Base-by-base conservation (phyloP, 2,329 filamentous ascomycete genomes). In the Talaromyces sp. region DNA sequence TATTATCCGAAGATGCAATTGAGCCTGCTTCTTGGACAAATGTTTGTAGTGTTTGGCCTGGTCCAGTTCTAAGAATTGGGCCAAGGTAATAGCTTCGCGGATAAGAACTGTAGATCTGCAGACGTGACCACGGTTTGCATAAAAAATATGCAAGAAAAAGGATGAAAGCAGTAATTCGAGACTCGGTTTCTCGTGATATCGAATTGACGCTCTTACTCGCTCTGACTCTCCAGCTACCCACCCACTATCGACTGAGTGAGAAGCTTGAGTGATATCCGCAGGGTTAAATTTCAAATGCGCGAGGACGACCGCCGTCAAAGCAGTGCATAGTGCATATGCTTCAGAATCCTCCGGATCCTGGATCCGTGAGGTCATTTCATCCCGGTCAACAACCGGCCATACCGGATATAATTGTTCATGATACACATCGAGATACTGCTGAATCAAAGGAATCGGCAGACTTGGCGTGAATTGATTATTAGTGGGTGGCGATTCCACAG, bases 341-440 rank as follows among this genome's bases (percentile, higher is more conserved):
- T 66, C 60, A 35, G 47, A 31, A 52, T 66, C 64, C 27, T 66
- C 64, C 19, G 59, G 59, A n/a, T 66, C 37, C n/a, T 66, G 64
- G 37, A 66, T 62, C 22, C 64, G 64, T 19, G 33, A 41, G 9
- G 17, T 59, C 64, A 66, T 66, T 33, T 62, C 64, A 31, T 66
- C 64, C 33, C 64, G 64, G 41, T 66, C 60, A 31, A 66, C 64
- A 33, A 66, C 64, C 22, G 64, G 64, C 64, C 64, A 66, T 47
- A 62, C 54, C 19, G 64, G 60, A 54, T 50, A 66, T 25, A 66
- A 22, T 9, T 60, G 64, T 39, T 66, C 64, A 52, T 62, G 59
- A 35, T 66, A 66, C 17, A 57, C 54, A 39, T 66, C 60, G 9
- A 66, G 64, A 59, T 62, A 66, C 17, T 66, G 64, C 35, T 52